Base-by-base conservation (phyloP, 352 stramenopile species). In the Peronospora destructor region DNA sequence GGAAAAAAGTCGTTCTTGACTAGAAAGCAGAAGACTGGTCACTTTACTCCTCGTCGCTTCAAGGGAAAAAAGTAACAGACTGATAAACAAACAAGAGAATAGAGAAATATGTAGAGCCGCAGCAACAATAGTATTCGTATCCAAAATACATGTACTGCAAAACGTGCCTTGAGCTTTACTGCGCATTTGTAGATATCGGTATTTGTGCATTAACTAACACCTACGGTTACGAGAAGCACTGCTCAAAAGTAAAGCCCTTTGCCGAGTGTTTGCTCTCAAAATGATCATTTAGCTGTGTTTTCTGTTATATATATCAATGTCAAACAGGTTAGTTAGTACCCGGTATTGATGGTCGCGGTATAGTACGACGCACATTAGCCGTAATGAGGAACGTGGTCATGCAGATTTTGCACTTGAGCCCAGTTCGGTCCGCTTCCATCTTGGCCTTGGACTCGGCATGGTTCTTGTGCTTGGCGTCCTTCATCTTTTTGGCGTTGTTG, bases 381-480 rank as follows among this genome's bases (percentile, higher is more conserved):
- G 80, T 92, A 64, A 90, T 68, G 71, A 92, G 85, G 57, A 92
- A 90, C 10, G 78, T 90, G 26, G 79, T 87, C 64, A 92, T 80
- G 66, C 81, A 92, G 69, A 92, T 88, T 48, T 88, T 92, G 76
- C 81, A 92, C 69, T 89, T 92, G 71, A 87, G 68, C 23, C 73
- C 73, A 36, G 71, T 72, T 36, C 68, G 68, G 61, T 91, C 81
- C 17, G 78, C 76, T 55, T 73, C 65, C 74, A 92, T 89, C 68
- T 92, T 92, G 56, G 66, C 71, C 49, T 85, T 87, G 51, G 71
- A 87, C 52, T 76, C 78, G 14, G 72, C 71, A 57, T 85, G 77
- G 61, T 74, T 87, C 62, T 89, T 89, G 26, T 76, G 33, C 63
- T 88, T 92, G 42, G 75, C 68, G 0, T 92, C 81, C 61, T 92